phyloP scores from a whole-genome alignment of 2,329 filamentous ascomycete genomes.

The Penicillium sp. region DNA sequence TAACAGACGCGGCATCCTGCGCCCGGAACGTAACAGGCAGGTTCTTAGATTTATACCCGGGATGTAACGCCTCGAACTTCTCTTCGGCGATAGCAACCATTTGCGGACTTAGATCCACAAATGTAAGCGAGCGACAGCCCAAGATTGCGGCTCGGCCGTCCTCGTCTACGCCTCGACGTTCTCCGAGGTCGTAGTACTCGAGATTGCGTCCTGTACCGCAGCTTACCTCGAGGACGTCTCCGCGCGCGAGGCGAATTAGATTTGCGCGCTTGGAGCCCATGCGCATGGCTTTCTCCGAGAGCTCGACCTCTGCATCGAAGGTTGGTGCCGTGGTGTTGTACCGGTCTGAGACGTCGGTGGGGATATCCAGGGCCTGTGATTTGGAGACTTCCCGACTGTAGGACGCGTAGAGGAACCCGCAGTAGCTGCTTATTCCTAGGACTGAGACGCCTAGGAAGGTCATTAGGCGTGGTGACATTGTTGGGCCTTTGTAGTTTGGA shows the following conservation, averaged over 20 bases:
- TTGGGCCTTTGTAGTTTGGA: slow-evolving; percentile 5
- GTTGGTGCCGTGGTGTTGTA: slow-evolving; percentile 45
- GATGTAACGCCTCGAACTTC: slow-evolving; percentile 43
- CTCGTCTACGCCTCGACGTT: slow-evolving; percentile 32
- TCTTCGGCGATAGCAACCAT: slow-evolving; percentile 48
- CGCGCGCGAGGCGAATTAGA: slow-evolving; percentile 43
- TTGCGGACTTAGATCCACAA: slow-evolving; percentile 50
- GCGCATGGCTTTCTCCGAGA: slow-evolving; percentile 45
- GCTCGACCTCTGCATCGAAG: slow-evolving; percentile 49
- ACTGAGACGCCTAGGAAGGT: slow-evolving; percentile 40
- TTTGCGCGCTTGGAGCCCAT: slow-evolving; percentile 42
- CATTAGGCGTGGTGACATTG: slow-evolving; percentile 35
- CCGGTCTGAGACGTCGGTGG: slow-evolving; percentile 47
- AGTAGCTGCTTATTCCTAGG: slow-evolving; percentile 45
- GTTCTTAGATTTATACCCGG: slow-evolving; percentile 25
- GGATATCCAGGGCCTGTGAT: slow-evolving; percentile 33
- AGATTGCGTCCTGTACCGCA: slow-evolving; percentile 52
- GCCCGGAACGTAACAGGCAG: slow-evolving; percentile 31
- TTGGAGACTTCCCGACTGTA: slow-evolving; percentile 39
- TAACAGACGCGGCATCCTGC: slow-evolving; percentile 37
- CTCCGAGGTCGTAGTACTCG: slow-evolving; percentile 45
- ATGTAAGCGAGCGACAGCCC: slow-evolving; percentile 45
- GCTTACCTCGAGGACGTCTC: slow-evolving; percentile 51
- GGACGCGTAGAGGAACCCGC: slow-evolving; percentile 44
- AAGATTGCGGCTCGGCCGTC: slow-evolving; percentile 30